These are phyloP conservation scores for Cenchrus americanus DNA, from an alignment of 176 grass and related monocot genomes.

Conservation along the genomic window DNA sequence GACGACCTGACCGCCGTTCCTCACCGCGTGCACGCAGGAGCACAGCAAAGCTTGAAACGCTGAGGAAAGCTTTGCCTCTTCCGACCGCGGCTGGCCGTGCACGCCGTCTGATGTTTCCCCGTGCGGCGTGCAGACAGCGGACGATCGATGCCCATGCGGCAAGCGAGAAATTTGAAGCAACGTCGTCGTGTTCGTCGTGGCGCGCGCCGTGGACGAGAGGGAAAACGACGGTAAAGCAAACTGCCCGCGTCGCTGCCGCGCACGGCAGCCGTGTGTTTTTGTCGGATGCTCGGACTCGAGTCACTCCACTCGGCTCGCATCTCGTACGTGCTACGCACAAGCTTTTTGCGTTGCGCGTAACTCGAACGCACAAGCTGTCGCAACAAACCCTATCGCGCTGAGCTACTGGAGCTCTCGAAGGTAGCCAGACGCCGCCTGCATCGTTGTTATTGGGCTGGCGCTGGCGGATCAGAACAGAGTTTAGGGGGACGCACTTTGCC, in stretches of 20 bases:
- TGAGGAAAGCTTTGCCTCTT: too few relatives aligned
- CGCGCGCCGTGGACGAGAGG: neutral
- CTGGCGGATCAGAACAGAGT: neutral
- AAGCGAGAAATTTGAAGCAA: neutral
- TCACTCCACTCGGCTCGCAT: neutral
- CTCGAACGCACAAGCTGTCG: neutral
- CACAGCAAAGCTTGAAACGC: too few relatives aligned
- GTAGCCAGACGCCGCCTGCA: neutral
- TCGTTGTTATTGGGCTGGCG: constrained; percentile 3
- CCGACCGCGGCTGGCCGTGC: neutral
- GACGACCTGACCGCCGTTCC: too few relatives aligned
- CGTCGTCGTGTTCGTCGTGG: neutral
- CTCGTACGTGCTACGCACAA: neutral
- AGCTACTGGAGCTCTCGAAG: neutral
- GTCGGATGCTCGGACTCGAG: neutral
- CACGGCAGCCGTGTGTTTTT: neutral
- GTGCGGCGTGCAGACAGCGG: neutral
- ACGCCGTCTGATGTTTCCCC: neutral
- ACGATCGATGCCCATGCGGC: neutral
- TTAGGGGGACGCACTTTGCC: neutral
- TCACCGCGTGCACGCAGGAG: too few relatives aligned
- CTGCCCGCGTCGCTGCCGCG: neutral
- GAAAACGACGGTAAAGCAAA: neutral
- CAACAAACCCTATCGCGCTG: neutral
- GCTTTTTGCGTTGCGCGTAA: neutral